Base-by-base conservation (phyloP, 768 basidiomycete genomes). In the Chalciporus sphaerocephalus region DNA sequence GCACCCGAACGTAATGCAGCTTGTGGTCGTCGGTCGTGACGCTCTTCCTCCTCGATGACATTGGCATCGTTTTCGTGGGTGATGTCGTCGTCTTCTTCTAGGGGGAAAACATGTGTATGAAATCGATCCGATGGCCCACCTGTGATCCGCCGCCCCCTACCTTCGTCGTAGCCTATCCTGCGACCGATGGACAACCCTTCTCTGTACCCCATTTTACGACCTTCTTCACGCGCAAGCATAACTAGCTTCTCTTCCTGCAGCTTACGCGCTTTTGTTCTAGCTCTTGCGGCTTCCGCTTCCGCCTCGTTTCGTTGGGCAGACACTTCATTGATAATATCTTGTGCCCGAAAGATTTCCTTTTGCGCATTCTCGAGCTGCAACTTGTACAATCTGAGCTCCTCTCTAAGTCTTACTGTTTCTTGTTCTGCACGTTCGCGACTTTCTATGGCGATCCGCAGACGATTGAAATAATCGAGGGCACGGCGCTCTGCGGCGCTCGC, bases 341-440 rank as follows among this genome's bases (percentile, higher is more conserved):
- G 70, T 0, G 71, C 74, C 2, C 70, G 65, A 34, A 61, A 57
- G 21, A 78, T 70, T 49, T 76, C 73, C 23, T 64, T 61, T 49
- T 74, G 71, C 0, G 74, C 74, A 48, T 65, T 72, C 15, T 72
- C 69, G 40, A 72, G 64, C 48, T 76, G 71, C 6, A 69, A 42
- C 53, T 74, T 73, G 61, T 76, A 74, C 49, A 73, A 44, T 39
- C 65, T 67, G 28, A 78, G 60, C 48, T 77, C 75, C 51, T 75
- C 72, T 34, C 59, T 58, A 3, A 64, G 59, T 27, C 68, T 60
- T 11, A 65, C 60, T 0, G 62, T 51, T 3, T 75, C 72, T 17
- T 67, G 67, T 49, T 74, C 70, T 1, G 73, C 58, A 11, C 58
- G 57, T 6, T 65, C 50, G 32, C 73, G 67, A 25, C 64, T 68